Percentiles rank a stretch among this genome's conserved stretches.
phyloP scores from a whole-genome alignment of 179 eudicot genomes.

The Amaranthus tricolor region DNA sequence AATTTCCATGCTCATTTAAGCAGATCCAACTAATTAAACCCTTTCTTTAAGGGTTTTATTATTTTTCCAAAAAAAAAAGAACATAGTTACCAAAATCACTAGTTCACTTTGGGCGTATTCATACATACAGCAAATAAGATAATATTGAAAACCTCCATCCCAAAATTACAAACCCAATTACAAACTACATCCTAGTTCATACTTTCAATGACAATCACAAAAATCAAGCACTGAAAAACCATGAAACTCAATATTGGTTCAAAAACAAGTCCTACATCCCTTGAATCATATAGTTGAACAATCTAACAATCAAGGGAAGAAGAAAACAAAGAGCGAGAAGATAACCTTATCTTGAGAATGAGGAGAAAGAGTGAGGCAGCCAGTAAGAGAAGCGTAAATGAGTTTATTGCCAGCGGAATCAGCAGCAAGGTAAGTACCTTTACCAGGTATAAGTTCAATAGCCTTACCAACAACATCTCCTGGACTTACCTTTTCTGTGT shows the following conservation, averaged over 20 bases:
- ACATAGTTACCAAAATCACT: too few species aligned
- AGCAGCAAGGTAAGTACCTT: conserved; percentile 60
- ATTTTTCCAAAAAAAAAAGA: too few species aligned
- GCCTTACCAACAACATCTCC: conserved; percentile 77
- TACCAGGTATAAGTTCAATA: conserved; percentile 57
- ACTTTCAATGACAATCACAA: too few species aligned
- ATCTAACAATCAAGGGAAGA: neutral
- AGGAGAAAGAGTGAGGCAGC: conserved; percentile 41
- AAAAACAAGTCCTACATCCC: neutral
- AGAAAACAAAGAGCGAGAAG: neutral
- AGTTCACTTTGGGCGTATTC: too few species aligned
- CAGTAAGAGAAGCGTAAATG: conserved; percentile 80
- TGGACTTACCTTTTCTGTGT: conserved; percentile 60
- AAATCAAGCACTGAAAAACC: neutral
- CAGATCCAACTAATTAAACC: too few species aligned
- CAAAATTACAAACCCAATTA: too few species aligned
- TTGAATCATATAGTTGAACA: neutral
- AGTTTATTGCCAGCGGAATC: conserved; percentile 42
- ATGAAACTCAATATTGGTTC: neutral
- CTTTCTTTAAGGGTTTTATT: too few species aligned
- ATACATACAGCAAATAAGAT: too few species aligned
- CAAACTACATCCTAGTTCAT: too few species aligned
- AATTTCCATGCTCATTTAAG: neutral
- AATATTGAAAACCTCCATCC: too few species aligned
- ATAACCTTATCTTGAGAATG: conserved; percentile 61